phyloP scores from a whole-genome alignment of 768 basidiomycete genomes.

The Fomitopsis serialis region DNA sequence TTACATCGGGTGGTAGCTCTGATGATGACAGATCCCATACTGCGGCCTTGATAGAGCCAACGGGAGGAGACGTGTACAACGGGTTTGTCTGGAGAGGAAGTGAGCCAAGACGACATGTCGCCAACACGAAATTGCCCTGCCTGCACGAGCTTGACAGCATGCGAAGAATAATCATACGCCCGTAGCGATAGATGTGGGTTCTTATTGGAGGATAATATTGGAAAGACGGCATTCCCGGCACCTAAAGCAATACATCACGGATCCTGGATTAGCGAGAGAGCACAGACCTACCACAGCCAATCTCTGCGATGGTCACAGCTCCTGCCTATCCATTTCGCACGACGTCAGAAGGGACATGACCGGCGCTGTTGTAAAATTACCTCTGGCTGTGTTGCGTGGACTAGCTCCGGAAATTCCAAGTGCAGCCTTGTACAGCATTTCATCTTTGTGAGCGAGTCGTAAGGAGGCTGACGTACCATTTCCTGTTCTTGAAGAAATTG shows the following conservation, averaged over 20 bases:
- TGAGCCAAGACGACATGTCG: no score
- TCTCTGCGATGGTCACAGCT: slow-evolving; percentile 69
- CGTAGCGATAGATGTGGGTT: slow-evolving; percentile 71
- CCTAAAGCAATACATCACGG: slow-evolving; percentile 39
- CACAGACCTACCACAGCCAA: slow-evolving; percentile 73
- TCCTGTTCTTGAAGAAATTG: slow-evolving; percentile 93
- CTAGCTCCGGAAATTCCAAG: slow-evolving; percentile 91
- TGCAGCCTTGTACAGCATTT: slow-evolving; percentile 52
- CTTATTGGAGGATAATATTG: slow-evolving; percentile 73
- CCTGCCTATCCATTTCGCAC: slow-evolving; percentile 56
- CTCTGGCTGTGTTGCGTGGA: slow-evolving; percentile 59
- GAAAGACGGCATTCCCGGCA: slow-evolving; percentile 93
- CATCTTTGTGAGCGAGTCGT: not conserved
- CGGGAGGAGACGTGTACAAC: slow-evolving; percentile 59
- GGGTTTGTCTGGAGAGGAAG: slow-evolving; percentile 50
- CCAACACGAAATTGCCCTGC: slow-evolving; percentile 28
- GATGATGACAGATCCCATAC: slow-evolving; percentile 89
- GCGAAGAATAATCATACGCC: slow-evolving; percentile 88
- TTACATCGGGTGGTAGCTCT: slow-evolving; percentile 56
- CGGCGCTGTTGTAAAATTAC: slow-evolving; percentile 29
- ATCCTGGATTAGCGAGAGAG: not conserved
- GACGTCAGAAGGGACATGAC: slow-evolving; percentile 1
- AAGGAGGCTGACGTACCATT: slow-evolving; percentile 58
- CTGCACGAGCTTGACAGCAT: slow-evolving; percentile 88
- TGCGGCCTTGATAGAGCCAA: slow-evolving; percentile 68